phyloP scores from a whole-genome alignment of 306 rosid species.

The Prunus padus region DNA sequence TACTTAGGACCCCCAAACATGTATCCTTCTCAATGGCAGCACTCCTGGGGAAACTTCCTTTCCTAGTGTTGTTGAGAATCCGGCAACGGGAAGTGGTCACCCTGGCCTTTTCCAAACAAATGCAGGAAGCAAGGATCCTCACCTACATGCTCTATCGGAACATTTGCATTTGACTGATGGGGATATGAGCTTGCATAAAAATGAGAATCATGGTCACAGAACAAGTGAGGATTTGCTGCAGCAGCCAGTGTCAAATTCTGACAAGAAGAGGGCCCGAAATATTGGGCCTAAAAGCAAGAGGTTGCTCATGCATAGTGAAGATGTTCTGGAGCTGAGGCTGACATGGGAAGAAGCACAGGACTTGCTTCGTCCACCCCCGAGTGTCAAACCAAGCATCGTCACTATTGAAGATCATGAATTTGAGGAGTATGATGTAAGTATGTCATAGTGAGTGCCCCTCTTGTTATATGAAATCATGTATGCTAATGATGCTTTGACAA shows the following conservation, averaged over 20 bases:
- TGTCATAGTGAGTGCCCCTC: constrained; percentile 10
- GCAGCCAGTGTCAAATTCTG: constrained; percentile 43
- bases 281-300: constrained; percentile 90
- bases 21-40: constrained; percentile 54
- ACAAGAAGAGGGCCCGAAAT: constrained; percentile 82
- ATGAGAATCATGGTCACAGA: constrained; percentile 44
- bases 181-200: constrained; percentile 43
- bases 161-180: constrained; percentile 43
- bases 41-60: constrained; percentile 47
- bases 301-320: constrained; percentile 79
- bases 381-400: constrained; percentile 75
- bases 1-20: constrained; percentile 61
- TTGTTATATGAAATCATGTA: constrained; percentile 1
- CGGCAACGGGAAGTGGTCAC: constrained; percentile 52
- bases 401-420: constrained; percentile 83
- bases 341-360: constrained; percentile 99
- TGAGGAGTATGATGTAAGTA: constrained; percentile 93
- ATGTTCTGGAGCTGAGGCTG: constrained; percentile 76
- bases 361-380: constrained; percentile 92
- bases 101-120: constrained; percentile 42
- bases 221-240: constrained; percentile 45
- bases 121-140: constrained; percentile 51
- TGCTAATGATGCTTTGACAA: constrained; percentile 3
- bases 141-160: constrained; percentile 37
- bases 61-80: constrained; percentile 57